Evolutionary conservation across 352 stramenopile genomes (phyloP).

Genomic region (Pythium sukuiense): DNA sequence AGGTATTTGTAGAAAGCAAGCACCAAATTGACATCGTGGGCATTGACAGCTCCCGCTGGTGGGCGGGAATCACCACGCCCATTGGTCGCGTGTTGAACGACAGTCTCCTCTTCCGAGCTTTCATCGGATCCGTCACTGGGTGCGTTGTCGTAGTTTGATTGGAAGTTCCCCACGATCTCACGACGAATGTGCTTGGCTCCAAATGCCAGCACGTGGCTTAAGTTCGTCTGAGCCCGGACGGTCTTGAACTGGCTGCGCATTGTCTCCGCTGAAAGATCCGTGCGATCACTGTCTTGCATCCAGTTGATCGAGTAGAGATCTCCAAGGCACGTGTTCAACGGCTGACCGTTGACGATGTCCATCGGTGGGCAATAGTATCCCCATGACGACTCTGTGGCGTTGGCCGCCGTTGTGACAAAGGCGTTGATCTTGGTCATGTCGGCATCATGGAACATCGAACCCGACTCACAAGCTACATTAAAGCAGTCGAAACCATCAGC

Average conservation of each 20-base stretch:
- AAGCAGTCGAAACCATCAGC: background rate
- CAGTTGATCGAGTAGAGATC: constrained; percentile 91
- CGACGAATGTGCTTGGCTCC: constrained; percentile 53
- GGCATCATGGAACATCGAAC: constrained; percentile 86
- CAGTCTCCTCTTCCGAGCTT: constrained; percentile 20
- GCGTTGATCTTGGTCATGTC: constrained; percentile 84
- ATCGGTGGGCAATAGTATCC: constrained; percentile 86
- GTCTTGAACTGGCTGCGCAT: constrained; percentile 73
- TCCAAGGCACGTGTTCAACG: constrained; percentile 80
- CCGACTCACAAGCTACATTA: constrained; percentile 81
- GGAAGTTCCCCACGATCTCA: constrained; percentile 84
- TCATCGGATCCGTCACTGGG: constrained; percentile 4
- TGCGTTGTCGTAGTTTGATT: constrained; percentile 69
- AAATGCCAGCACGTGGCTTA: constrained; percentile 85
- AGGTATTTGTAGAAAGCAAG: constrained; percentile 80
- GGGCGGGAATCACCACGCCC: background rate
- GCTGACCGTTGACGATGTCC: constrained; percentile 70
- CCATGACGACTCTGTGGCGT: constrained; percentile 87
- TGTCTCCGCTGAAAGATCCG: constrained; percentile 74
- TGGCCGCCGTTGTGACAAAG: constrained; percentile 89
- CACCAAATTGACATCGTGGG: constrained; percentile 72
- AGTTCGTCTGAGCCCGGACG: constrained; percentile 72
- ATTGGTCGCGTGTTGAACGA: constrained; percentile 1
- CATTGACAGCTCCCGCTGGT: constrained; percentile 45
- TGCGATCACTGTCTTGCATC: constrained; percentile 90